Evolutionary conservation across 352 stramenopile species (phyloP).

Genomic region (Phytopythium oedochilum): DNA sequence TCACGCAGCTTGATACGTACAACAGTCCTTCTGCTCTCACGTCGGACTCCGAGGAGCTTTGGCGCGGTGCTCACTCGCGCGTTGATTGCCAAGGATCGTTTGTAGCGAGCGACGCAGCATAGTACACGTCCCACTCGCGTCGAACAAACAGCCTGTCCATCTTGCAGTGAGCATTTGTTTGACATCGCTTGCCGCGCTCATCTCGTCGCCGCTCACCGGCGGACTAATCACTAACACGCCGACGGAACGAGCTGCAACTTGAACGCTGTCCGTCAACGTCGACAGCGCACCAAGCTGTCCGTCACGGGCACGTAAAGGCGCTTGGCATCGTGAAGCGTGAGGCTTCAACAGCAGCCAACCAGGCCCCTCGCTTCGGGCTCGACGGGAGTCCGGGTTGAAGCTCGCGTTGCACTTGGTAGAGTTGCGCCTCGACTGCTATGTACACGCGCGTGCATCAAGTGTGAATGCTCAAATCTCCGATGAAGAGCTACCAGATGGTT

Average conservation of each 20-base stretch:
- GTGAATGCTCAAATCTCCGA: not conserved
- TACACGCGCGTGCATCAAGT: too few relatives aligned
- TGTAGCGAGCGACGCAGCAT: too few relatives aligned
- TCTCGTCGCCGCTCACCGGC: too few relatives aligned
- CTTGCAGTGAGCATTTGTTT: too few relatives aligned
- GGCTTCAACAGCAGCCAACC: not conserved
- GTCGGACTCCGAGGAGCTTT: too few relatives aligned
- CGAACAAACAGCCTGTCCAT: too few relatives aligned
- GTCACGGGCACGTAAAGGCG: not conserved
- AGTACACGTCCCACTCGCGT: not conserved
- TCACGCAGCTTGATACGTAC: too few relatives aligned
- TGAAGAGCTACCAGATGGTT: not conserved
- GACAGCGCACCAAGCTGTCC: not conserved
- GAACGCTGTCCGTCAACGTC: not conserved
- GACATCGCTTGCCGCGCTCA: too few relatives aligned
- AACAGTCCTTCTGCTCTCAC: too few relatives aligned
- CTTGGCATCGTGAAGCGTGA: not conserved
- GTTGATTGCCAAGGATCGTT: not conserved
- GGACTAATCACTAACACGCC: conserved; percentile 5
- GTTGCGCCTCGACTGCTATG: not conserved
- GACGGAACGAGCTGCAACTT: not conserved
- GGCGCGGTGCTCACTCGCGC: not conserved
- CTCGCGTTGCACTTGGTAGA: not conserved
- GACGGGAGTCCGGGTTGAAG: not conserved
- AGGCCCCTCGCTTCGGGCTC: not conserved